These are phyloP conservation scores for Monosporozyma servazzii DNA, from an alignment of 805 yeast genomes.

Conservation along the genomic window DNA sequence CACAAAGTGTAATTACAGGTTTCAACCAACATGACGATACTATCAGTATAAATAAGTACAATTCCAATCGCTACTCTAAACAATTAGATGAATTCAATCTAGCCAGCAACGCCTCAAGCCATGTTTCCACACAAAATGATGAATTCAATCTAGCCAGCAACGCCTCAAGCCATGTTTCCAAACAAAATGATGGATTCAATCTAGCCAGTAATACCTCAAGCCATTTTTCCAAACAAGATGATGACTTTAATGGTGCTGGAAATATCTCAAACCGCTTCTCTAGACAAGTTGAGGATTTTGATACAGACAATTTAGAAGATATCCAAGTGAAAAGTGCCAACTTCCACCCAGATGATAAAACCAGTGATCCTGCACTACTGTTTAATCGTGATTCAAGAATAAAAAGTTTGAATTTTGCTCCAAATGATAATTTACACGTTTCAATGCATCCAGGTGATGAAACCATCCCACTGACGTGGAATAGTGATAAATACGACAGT, in stretches of 20 bases:
- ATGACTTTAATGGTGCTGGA: background rate
- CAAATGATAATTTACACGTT: slow-evolving; percentile 7
- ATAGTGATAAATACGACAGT: background rate
- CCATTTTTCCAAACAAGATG: background rate
- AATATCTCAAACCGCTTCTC: background rate
- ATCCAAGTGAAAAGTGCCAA: background rate
- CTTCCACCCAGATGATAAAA: background rate
- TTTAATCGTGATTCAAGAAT: background rate
- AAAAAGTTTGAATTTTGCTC: slow-evolving; percentile 16
- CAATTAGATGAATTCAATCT: background rate
- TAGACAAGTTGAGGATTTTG: background rate
- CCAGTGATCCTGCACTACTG: background rate
- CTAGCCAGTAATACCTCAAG: background rate
- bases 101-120: background rate
- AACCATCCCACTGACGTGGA: background rate
- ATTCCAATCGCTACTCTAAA: background rate
- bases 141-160: background rate
- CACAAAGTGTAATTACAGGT: background rate
- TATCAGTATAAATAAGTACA: background rate
- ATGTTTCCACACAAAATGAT: background rate
- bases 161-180: background rate
- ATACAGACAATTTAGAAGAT: background rate
- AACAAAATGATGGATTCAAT: background rate
- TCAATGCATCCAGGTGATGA: background rate
- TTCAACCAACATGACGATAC: background rate